Percentiles rank a stretch among this genome's conserved stretches.
Conservation (phyloP, 2,329 filamentous ascomycete species). For the Huntiella omanensis region DNA sequence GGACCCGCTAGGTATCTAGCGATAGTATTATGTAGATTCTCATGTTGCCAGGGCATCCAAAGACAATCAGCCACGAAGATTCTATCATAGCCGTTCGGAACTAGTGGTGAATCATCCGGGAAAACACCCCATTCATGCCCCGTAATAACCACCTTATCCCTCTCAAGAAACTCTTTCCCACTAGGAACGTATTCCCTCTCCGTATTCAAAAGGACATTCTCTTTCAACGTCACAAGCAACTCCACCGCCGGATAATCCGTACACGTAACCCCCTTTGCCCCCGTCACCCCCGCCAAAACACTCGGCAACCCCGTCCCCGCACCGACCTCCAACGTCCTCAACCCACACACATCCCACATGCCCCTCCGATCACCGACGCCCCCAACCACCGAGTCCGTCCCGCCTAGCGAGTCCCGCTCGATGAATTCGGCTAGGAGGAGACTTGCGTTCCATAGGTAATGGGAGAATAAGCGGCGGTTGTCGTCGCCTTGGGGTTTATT, state of each 20-base stretch:
- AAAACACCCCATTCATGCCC: conserved; percentile 49
- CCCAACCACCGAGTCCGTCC: neutral
- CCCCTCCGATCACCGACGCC: conserved; percentile 10
- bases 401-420: conserved; percentile 26
- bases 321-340: conserved; percentile 44
- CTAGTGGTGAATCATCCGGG: neutral
- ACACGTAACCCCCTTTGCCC: conserved; percentile 32
- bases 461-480: conserved; percentile 44
- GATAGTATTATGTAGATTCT: conserved; percentile 43
- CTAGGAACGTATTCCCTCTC: conserved; percentile 2
- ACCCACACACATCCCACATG: conserved; percentile 29
- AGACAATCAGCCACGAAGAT: conserved; percentile 55
- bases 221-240: conserved; percentile 37
- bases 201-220: conserved; percentile 37
- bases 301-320: conserved; percentile 41
- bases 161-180: neutral
- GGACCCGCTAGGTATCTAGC: conserved; percentile 35
- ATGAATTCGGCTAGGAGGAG: conserved; percentile 36
- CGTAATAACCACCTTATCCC: conserved; percentile 23
- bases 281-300: conserved; percentile 28
- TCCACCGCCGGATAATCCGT: conserved; percentile 49
- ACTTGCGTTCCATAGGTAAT: conserved; percentile 55
- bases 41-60: conserved; percentile 58
- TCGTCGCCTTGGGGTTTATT: conserved; percentile 30
- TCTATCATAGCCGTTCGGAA: conserved; percentile 32